These are phyloP conservation scores for Euryodendron excelsum DNA, from an alignment of 148 eudicot species.

Conservation along the genomic window DNA sequence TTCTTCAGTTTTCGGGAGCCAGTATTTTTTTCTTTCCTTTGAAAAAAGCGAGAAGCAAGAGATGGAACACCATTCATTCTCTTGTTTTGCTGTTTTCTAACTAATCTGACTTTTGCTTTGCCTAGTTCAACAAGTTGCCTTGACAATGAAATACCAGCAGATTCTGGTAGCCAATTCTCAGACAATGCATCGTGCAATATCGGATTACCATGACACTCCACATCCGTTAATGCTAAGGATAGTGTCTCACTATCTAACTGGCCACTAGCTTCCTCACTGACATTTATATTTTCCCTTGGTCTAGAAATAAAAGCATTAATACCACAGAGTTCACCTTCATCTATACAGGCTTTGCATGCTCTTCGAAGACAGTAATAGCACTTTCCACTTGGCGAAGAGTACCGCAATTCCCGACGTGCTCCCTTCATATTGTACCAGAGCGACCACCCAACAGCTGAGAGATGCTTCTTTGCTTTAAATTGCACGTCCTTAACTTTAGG, in stretches of 20 bases:
- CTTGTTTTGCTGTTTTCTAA: slow-evolving; percentile 21
- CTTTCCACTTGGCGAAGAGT: slow-evolving; percentile 46
- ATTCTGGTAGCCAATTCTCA: background rate
- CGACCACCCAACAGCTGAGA: slow-evolving; percentile 67
- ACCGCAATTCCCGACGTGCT: slow-evolving; percentile 32
- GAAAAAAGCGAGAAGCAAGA: background rate
- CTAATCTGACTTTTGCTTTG: slow-evolving; percentile 1
- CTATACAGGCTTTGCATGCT: slow-evolving; percentile 46
- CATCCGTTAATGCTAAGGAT: background rate
- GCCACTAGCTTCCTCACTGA: slow-evolving; percentile 16
- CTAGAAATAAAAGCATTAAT: slow-evolving; percentile 17
- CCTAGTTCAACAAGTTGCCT: slow-evolving; percentile 3
- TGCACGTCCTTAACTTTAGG: slow-evolving; percentile 11
- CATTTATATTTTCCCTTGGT: slow-evolving; percentile 7
- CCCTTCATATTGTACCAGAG: slow-evolving; percentile 14
- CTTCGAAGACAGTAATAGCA: slow-evolving; percentile 37
- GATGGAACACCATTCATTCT: slow-evolving; percentile 13
- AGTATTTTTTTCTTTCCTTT: slow-evolving; percentile 4
- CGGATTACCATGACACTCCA: background rate
- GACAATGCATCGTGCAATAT: background rate
- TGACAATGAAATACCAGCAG: slow-evolving; percentile 12
- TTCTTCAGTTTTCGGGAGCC: slow-evolving; percentile 27
- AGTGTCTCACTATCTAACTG: slow-evolving; percentile 15
- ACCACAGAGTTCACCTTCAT: slow-evolving; percentile 21
- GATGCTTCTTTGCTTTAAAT: slow-evolving; percentile 52